phyloP scores from a whole-genome alignment of 164 flowering plant genomes.

The Aristolochia fimbriata region DNA sequence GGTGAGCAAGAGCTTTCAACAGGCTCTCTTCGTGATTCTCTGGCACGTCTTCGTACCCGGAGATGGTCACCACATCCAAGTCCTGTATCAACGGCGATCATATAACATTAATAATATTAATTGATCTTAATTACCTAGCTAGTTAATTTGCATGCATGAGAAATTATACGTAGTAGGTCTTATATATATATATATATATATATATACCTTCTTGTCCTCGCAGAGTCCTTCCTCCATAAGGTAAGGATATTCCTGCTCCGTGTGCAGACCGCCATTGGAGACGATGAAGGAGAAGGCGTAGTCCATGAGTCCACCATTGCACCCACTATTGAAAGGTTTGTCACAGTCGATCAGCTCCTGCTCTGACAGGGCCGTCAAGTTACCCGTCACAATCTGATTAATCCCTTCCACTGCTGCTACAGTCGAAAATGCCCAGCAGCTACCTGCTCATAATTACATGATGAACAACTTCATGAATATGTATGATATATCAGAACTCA shows the following conservation, averaged over 20 bases:
- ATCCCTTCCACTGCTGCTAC: constrained; percentile 89
- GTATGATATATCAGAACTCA: no score
- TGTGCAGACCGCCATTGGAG: constrained; percentile 45
- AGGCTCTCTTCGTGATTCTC: constrained; percentile 46
- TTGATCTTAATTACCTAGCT: no score
- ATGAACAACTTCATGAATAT: no score
- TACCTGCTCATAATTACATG: constrained; percentile 31
- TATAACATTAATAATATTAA: no score
- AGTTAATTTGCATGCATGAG: no score
- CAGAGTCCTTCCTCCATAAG: constrained; percentile 61
- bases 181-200: no score
- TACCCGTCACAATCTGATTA: constrained; percentile 70
- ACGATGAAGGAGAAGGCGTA: constrained; percentile 57
- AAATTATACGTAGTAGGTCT: no score
- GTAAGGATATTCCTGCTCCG: constrained; percentile 71
- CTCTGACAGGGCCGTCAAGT: constrained; percentile 65
- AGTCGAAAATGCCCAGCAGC: constrained; percentile 92
- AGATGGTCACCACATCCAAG: constrained; percentile 29
- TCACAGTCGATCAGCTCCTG: constrained; percentile 82
- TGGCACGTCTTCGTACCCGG: constrained; percentile 56
- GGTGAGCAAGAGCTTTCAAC: constrained; percentile 78
- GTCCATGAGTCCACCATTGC: constrained; percentile 82
- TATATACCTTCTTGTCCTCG: constrained; percentile 35
- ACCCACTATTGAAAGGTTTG: constrained; percentile 51
- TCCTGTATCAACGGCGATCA: no score